Conservation (phyloP, 768 basidiomycete genomes). For the Podaxis sp. region DNA sequence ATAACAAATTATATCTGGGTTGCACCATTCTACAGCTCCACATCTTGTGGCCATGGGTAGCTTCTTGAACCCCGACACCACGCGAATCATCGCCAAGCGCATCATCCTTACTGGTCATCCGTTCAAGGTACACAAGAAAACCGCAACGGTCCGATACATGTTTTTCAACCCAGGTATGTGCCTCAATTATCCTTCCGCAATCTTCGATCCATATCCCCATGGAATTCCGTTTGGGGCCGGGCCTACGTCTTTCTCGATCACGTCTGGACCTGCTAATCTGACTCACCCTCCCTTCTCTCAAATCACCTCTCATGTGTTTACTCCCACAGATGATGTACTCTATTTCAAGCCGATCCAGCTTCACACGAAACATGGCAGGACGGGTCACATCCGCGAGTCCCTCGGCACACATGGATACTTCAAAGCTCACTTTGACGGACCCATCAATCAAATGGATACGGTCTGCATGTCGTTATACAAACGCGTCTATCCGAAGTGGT, state of each 20-base stretch:
- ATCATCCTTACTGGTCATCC: constrained; percentile 94
- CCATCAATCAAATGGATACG: constrained; percentile 95
- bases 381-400: constrained; percentile 87
- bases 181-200: constrained; percentile 9
- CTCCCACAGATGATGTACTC: constrained; percentile 68
- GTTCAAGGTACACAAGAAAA: constrained; percentile 95
- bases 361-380: constrained; percentile 87
- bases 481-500: constrained; percentile 90
- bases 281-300: not conserved
- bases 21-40: constrained; percentile 47
- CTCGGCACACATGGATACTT: constrained; percentile 98
- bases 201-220: constrained; percentile 13
- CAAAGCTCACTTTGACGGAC: constrained; percentile 94
- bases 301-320: not conserved
- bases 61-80: constrained; percentile 87
- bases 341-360: constrained; percentile 95
- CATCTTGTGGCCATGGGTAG: constrained; percentile 88
- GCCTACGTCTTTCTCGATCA: not conserved
- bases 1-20: not conserved
- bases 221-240: not conserved
- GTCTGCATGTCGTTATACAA: constrained; percentile 96
- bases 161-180: constrained; percentile 85
- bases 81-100: constrained; percentile 90
- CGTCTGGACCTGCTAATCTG: not conserved
- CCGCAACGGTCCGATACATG: constrained; percentile 97